Base-by-base conservation (phyloP, 2,329 filamentous ascomycete species). In the Phialemoniopsis sp. region DNA sequence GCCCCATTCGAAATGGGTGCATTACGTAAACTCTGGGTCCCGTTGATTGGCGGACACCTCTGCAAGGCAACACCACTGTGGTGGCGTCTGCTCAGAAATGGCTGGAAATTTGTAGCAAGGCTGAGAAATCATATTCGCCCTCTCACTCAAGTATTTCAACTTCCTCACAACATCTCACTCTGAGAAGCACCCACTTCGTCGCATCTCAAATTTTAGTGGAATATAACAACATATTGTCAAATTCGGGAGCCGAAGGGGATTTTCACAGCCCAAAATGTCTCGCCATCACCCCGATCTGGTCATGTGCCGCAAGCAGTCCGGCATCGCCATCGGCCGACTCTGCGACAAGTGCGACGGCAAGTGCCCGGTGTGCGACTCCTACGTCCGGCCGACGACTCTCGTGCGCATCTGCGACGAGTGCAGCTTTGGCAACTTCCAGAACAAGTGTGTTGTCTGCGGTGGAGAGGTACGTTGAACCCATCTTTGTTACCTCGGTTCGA, bases 281-380 rank as follows among this genome's bases (percentile, higher is more conserved):
- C 88, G 89, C 70, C 89, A 95, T 77, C 89, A 96, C 65, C 90
- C 90, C 66, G 93, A 98, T 74, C 84, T 98, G 52, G 93, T 98
- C 56, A 97, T 97, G 91, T 98, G 93, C 80, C 90, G 91, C 72
- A 98, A 98, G 73, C 91, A 95, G 65, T 76, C 91, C 45, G 93
- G 93, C 68, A 96, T 97, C 63, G 87, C 90, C 57, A 95, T 98
- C 78, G 93, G 93, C 62, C 90, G 93, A 41, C 87, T 98, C 60
- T 98, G 93, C 78, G 93, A 98, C 73, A 98, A 98, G 72, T 98
- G 93, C 75, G 93, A 98, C 71, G 93, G 93, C 66, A 98, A 98
- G 73, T 98, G 93, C 59, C 93, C 93, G 50, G 90, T 98, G 45
- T 98, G 93, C 80, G 93, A 98, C 64, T 95, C 88, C 45, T 98